Percentiles rank a stretch among this genome's conserved stretches.
Conservation (phyloP, 2,329 filamentous ascomycete genomes). For the Sporothrix luriei region DNA sequence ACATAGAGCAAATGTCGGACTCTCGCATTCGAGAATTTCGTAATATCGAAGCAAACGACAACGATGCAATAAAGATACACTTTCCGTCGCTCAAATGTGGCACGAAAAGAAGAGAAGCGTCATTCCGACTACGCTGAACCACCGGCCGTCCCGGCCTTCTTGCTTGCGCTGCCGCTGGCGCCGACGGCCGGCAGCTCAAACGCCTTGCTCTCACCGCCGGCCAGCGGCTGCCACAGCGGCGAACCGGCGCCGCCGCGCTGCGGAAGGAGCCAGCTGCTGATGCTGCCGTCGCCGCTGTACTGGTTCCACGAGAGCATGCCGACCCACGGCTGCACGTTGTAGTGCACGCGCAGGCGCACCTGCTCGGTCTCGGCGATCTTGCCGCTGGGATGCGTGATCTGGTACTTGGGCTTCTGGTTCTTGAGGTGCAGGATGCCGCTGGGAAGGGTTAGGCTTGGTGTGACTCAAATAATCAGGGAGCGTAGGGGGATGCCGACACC, state of each 20-base stretch:
- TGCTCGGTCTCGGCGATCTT: conserved; percentile 73
- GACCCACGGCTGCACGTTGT: conserved; percentile 98
- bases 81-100: background rate
- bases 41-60: background rate
- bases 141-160: conserved; percentile 12
- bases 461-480: background rate
- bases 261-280: conserved; percentile 30
- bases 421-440: conserved; percentile 75
- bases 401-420: conserved; percentile 93
- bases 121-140: background rate
- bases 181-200: conserved; percentile 65
- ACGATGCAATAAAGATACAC: background rate
- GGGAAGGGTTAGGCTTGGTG: background rate
- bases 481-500: conserved; percentile 30
- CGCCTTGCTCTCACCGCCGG: conserved; percentile 63
- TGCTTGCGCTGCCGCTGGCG: conserved; percentile 16
- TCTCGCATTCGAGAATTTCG: background rate
- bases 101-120: background rate
- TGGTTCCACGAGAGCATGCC: conserved; percentile 83
- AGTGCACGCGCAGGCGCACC: conserved; percentile 79
- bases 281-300: conserved; percentile 51
- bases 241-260: conserved; percentile 31
- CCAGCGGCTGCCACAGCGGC: conserved; percentile 62
- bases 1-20: background rate
- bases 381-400: conserved; percentile 86